These are phyloP conservation scores for Plantago lanceolata DNA, from an alignment of 305 asterid genomes.

Conservation along the genomic window DNA sequence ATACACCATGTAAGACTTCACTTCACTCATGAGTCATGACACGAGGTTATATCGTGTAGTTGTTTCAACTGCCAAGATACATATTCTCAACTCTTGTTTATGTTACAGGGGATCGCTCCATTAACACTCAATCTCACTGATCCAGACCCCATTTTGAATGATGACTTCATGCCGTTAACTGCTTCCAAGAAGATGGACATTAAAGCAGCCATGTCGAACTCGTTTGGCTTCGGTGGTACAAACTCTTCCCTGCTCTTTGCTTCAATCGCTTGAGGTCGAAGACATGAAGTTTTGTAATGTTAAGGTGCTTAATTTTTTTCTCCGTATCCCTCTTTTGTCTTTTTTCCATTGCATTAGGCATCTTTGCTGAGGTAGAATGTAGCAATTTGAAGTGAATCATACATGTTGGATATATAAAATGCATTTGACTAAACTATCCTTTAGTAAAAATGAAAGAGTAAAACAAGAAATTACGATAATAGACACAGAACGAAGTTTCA, in stretches of 20 bases:
- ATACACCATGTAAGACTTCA: constrained; percentile 61
- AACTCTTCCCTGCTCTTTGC: constrained; percentile 77
- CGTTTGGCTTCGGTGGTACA: constrained; percentile 97
- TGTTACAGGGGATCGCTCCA: constrained; percentile 75
- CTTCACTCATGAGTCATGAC: background rate
- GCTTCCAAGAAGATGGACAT: constrained; percentile 65
- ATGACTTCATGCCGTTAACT: constrained; percentile 64
- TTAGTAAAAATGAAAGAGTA: too few relatives aligned
- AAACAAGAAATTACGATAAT: too few relatives aligned
- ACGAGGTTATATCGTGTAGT: background rate
- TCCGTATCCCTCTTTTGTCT: too few relatives aligned
- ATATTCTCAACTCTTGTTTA: constrained; percentile 4
- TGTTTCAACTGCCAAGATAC: background rate
- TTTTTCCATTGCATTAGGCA: too few relatives aligned
- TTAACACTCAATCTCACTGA: constrained; percentile 62
- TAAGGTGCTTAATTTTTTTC: background rate
- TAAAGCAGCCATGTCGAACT: constrained; percentile 84
- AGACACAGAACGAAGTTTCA: too few relatives aligned
- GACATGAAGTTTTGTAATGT: background rate
- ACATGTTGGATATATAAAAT: too few relatives aligned
- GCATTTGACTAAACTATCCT: too few relatives aligned
- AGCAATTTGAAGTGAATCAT: too few relatives aligned
- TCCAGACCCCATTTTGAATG: constrained; percentile 71
- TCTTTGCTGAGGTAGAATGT: too few relatives aligned
- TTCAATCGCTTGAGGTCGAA: constrained; percentile 34